These are phyloP conservation scores for Spergularia marina DNA, from an alignment of 148 eudicot genomes.

Conservation along the genomic window DNA sequence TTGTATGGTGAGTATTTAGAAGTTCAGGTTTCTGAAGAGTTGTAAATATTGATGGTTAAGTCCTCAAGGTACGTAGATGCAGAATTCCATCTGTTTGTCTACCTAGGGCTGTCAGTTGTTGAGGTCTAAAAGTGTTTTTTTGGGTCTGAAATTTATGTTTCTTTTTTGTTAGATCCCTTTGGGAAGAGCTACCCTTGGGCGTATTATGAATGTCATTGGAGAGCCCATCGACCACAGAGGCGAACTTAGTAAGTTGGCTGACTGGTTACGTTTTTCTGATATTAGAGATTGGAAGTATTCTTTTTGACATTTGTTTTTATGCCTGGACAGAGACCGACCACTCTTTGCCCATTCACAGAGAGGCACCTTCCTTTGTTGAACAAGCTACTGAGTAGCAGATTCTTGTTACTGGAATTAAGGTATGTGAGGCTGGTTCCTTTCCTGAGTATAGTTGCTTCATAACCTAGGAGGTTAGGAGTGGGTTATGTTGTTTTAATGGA, in stretches of 20 bases:
- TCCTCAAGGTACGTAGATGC: too few relatives aligned
- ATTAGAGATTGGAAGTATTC: neutral
- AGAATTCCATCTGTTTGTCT: too few relatives aligned
- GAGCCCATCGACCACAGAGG: slow-evolving; percentile 91
- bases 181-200: slow-evolving; percentile 98
- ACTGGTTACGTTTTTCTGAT: neutral
- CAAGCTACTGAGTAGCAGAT: slow-evolving; percentile 97
- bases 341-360: slow-evolving; percentile 86
- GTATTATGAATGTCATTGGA: slow-evolving; percentile 96
- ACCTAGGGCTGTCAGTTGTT: too few relatives aligned
- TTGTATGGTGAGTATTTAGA: too few relatives aligned
- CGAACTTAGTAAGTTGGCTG: slow-evolving; percentile 63
- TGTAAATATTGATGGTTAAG: too few relatives aligned
- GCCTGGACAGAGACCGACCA: slow-evolving; percentile 71
- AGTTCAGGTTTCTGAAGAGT: too few relatives aligned
- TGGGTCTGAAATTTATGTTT: neutral
- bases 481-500: neutral
- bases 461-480: neutral
- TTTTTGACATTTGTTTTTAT: neutral
- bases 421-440: slow-evolving; percentile 16
- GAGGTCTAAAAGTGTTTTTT: too few relatives aligned
- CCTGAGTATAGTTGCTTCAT: neutral
- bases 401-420: slow-evolving; percentile 99
- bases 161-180: slow-evolving; percentile 68
- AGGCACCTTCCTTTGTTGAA: slow-evolving; percentile 95